Base-by-base conservation (phyloP, 2,329 filamentous ascomycete genomes). In the Pseudocercospora cruenta region DNA sequence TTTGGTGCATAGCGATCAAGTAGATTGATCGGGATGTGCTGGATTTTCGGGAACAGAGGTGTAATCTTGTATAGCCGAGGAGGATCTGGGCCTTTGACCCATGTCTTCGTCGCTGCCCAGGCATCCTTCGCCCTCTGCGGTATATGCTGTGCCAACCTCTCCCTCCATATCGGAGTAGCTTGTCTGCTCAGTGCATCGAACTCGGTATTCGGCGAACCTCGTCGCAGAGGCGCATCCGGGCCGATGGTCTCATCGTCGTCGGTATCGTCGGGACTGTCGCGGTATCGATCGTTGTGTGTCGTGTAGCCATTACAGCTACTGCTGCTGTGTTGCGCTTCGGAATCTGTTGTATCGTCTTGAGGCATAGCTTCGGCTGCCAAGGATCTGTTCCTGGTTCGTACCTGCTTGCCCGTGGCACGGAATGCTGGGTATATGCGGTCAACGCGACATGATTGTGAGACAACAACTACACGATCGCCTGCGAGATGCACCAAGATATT, bases 21-120 rank as follows among this genome's bases (percentile, higher is more conserved):
- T 49, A 92, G 78, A 53, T 80, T 79, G 66, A 91, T 80, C 1
- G 91, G 92, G 33, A 86, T 86, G 68, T 87, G 84, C 76, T 95
- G 92, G 12, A 93, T 77, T 12, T 74, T 75, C 1, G 91, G 90
- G 60, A 93, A 86, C 63, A 91, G 75, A 0, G 83, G 82, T 1
- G 70, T 77, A 53, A 85, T 85, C 61, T 76, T 80, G 78, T 81
- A 85, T 39, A 79, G 80, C 31, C 82, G 76, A 16, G 83, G 80
- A 8, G 83, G 82, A 62, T 82, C 74, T 0, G 83, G 83, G 0
- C 83, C 83, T 69, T 82, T 80, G 12, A 81, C 78, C 83, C 83
- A 85, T 71, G 28, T 83, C 64, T 75, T 77, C 4, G 77, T 76
- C 4, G 71, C 74, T 22, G 62, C 69, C 77, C 80, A 82, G 58